Evolutionary conservation across 345 rosid species (phyloP).

Genomic region (Brassica cretica): DNA sequence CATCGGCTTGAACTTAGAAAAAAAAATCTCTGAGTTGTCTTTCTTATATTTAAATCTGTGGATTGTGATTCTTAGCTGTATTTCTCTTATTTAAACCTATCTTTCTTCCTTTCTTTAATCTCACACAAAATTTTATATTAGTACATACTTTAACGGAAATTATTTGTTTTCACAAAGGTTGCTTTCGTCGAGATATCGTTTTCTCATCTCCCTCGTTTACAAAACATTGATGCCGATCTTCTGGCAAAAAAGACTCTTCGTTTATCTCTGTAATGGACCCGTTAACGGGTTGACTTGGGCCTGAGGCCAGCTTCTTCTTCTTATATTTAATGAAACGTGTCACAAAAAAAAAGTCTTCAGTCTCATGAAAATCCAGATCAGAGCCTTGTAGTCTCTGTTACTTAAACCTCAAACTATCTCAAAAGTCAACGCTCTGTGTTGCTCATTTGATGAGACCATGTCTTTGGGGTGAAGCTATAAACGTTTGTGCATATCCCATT

Average conservation of each 20-base stretch:
- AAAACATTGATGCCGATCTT: too few species aligned
- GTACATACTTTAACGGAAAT: neutral
- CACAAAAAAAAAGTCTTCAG: neutral
- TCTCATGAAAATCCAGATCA: conserved; percentile 31
- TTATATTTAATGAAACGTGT: too few species aligned
- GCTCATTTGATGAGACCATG: conserved; percentile 26
- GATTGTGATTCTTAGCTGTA: neutral
- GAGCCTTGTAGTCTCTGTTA: conserved; percentile 7
- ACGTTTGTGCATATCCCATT: neutral
- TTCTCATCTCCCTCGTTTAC: too few species aligned
- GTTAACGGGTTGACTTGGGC: too few species aligned
- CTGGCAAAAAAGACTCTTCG: too few species aligned
- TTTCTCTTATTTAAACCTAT: neutral
- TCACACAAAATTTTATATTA: neutral
- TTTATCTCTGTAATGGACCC: too few species aligned
- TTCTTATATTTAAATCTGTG: neutral
- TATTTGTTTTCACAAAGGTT: conserved; percentile 6
- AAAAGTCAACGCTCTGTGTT: conserved; percentile 32
- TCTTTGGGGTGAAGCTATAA: conserved; percentile 18
- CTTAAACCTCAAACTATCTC: conserved; percentile 8
- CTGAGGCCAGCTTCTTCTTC: too few species aligned
- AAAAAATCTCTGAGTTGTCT: conserved; percentile 4
- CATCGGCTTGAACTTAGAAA: too few species aligned
- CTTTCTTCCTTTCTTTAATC: conserved; percentile 1
- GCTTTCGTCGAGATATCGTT: too few species aligned